Evolutionary conservation across 768 basidiomycete species (phyloP).

Genomic region (Suillus plorans): DNA sequence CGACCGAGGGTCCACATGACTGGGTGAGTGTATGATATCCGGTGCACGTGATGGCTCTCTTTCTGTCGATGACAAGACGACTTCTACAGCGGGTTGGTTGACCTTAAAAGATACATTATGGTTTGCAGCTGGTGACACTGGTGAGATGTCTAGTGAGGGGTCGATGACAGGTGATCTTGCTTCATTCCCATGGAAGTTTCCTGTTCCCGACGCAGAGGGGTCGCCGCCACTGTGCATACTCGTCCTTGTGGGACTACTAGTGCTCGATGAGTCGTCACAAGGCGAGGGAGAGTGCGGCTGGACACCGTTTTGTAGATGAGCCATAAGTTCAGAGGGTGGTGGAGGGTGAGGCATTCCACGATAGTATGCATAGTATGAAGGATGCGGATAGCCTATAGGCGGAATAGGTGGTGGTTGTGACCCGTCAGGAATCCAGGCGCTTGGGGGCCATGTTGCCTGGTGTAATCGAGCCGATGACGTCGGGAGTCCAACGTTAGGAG

Average conservation of each 20-base stretch:
- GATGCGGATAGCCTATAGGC: constrained; percentile 36
- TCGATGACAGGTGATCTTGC: constrained; percentile 33
- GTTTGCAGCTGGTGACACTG: constrained; percentile 14
- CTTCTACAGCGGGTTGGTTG: constrained; percentile 32
- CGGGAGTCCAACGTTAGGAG: constrained; percentile 44
- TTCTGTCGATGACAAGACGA: constrained; percentile 35
- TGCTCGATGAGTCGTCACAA: constrained; percentile 26
- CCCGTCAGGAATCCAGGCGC: constrained; percentile 37
- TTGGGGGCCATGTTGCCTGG: constrained; percentile 40
- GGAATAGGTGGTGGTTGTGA: constrained; percentile 31
- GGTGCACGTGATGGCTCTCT: constrained; percentile 22
- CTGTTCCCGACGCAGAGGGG: constrained; percentile 17
- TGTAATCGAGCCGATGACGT: constrained; percentile 53
- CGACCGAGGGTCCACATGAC: constrained; percentile 2
- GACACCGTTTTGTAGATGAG: constrained; percentile 24
- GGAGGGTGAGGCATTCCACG: constrained; percentile 32
- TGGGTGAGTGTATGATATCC: constrained; percentile 9
- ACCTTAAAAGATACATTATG: constrained; percentile 21
- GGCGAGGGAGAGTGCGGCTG: constrained; percentile 19
- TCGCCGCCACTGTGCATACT: constrained; percentile 20
- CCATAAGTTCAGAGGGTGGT: constrained; percentile 18
- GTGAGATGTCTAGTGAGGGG: constrained; percentile 34
- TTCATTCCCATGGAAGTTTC: constrained; percentile 14
- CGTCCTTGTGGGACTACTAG: constrained; percentile 21
- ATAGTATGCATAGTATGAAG: constrained; percentile 47